Base-by-base conservation (phyloP, 352 stramenopile genomes). In the Pythium oligandrum region DNA sequence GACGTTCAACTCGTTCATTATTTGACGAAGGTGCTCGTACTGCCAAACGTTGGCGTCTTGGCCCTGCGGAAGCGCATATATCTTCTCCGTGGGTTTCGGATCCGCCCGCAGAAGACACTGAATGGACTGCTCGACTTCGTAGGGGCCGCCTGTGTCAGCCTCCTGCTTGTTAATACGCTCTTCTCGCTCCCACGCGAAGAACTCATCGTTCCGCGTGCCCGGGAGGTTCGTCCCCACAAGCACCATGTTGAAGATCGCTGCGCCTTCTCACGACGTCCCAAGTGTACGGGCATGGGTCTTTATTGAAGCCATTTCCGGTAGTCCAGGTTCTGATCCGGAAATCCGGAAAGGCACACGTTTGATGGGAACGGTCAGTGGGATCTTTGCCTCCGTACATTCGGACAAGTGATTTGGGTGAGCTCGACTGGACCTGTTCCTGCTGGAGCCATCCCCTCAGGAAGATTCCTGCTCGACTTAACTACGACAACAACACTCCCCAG, bases 31-130 rank as follows among this genome's bases (percentile, higher is more conserved):
- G 57, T 92, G 82, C 63, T 92, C 82, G 61, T 90, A 92, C 61
- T 92, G 82, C 82, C 82, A 92, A 60, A 92, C 64, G 52, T 90
- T 89, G 58, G 81, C 80, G 75, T 92, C 77, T 51, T 87, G 78
- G 63, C 88, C 82, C 11, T 90, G 73, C 1, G 82, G 82, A 42
- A 84, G 73, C 56, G 79, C 68, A 70, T 90, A 92, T 54, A 92
- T 83, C 53, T 76, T 64, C 10, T 66, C 56, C 40, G 89, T 64
- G 31, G 66, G 72, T 35, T 64, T 86, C 33, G 82, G 71, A 52
- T 89, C 74, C 0, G 68, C 59, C 26, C 82, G 82, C 51, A 92
- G 64, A 55, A 82, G 66, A 32, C 76, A 68, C 66, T 92, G 82
- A 57, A 92, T 92, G 44, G 81, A 59, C 68, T 92, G 78, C 63